Evolutionary conservation across 225 moss, liverwort and hornwort species (phyloP).

Genomic region (Pseudoscleropodium purum): DNA sequence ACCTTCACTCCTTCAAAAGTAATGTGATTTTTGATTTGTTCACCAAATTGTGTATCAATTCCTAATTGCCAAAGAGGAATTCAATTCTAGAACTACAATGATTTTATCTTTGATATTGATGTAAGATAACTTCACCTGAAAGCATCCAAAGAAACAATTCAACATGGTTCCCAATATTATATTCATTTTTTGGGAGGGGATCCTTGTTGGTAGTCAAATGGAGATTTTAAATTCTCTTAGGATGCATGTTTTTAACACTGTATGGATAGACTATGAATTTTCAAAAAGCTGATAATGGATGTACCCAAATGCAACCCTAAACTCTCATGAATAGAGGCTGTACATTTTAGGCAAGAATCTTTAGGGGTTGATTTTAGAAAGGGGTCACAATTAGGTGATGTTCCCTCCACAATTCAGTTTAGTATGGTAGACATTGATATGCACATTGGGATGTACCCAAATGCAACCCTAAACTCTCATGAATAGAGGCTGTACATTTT

Average conservation of each 20-base stretch:
- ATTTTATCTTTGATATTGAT: neutral
- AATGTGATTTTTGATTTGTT: neutral
- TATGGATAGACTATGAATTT: neutral
- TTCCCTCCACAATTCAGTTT: neutral
- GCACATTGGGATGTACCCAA: neutral
- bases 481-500: neutral
- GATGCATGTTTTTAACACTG: accelerated
- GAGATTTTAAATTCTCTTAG: neutral
- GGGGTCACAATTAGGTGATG: neutral
- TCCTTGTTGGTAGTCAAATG: too few relatives aligned
- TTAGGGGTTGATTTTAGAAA: neutral
- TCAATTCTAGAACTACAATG: neutral
- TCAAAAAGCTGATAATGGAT: neutral
- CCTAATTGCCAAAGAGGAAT: neutral
- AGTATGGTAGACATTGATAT: too few relatives aligned
- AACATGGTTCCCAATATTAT: accelerated
- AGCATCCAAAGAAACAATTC: neutral
- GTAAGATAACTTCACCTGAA: neutral
- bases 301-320: neutral
- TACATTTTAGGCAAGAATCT: neutral
- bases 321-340: neutral
- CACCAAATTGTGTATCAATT: neutral
- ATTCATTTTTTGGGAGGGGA: accelerated
- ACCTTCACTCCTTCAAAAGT: neutral
- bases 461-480: too few relatives aligned